Evolutionary conservation across 2,329 filamentous ascomycete genomes (phyloP).

Genomic region (Sporothrix brasiliensis): DNA sequence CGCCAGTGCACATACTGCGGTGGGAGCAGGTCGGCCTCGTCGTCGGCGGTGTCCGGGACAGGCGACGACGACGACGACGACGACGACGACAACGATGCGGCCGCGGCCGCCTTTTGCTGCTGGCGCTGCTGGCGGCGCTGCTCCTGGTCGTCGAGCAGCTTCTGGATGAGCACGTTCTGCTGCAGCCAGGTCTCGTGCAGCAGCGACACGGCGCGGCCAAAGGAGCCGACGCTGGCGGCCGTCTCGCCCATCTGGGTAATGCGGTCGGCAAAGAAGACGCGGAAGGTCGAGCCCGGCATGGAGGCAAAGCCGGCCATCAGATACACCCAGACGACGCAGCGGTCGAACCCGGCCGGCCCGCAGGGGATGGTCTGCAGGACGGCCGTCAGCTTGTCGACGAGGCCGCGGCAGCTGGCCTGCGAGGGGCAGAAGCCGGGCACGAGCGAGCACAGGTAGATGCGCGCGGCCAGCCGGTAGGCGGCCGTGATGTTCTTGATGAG

Average conservation of each 20-base stretch:
- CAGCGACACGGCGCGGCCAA: conserved; percentile 78
- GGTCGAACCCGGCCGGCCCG: conserved; percentile 81
- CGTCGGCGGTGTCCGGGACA: conserved; percentile 33
- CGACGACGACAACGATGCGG: conserved; percentile 44
- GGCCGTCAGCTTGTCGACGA: conserved; percentile 76
- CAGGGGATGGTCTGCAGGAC: conserved; percentile 81
- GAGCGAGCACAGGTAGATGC: conserved; percentile 95
- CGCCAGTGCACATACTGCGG: conserved; percentile 84
- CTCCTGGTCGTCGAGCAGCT: conserved; percentile 18
- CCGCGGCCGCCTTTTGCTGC: conserved; percentile 27
- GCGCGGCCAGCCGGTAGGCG: conserved; percentile 87
- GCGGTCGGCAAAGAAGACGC: conserved; percentile 75
- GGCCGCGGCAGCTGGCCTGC: conserved; percentile 71
- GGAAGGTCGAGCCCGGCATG: conserved; percentile 71
- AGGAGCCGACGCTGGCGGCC: conserved; percentile 73
- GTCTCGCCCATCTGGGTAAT: conserved; percentile 73
- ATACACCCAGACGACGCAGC: conserved; percentile 89
- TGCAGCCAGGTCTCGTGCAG: conserved; percentile 84
- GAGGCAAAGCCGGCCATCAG: conserved; percentile 83
- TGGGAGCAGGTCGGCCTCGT: conserved; percentile 7
- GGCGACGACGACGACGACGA: conserved; percentile 39
- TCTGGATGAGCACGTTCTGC: conserved; percentile 54
- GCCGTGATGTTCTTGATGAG: conserved; percentile 86
- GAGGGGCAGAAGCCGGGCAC: conserved; percentile 83
- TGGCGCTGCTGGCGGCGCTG: conserved; percentile 36